Percentiles rank a stretch among this genome's conserved stretches.
These are phyloP conservation scores for Psilocybe cyanescens DNA, from an alignment of 768 basidiomycete genomes.

Conservation along the genomic window DNA sequence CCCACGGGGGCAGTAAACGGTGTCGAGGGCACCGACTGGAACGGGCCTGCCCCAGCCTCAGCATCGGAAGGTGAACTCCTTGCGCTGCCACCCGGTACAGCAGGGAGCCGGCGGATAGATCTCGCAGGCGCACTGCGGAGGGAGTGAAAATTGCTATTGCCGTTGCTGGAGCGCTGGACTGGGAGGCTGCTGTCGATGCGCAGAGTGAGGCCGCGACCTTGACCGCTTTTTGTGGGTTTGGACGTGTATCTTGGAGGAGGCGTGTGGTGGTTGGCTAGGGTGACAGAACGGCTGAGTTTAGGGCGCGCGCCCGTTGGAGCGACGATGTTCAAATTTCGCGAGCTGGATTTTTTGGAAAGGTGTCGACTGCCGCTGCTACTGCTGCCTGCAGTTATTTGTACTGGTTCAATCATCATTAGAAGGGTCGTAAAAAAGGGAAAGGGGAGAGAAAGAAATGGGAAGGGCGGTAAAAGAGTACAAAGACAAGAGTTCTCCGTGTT, in stretches of 20 bases:
- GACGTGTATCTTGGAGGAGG: too few relatives aligned
- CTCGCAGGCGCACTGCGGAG: conserved; percentile 20
- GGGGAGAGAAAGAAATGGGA: neutral
- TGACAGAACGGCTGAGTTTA: conserved; percentile 8
- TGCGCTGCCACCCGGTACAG: conserved; percentile 7
- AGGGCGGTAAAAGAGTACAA: neutral
- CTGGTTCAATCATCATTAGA: conserved; percentile 3
- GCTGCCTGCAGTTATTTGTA: neutral
- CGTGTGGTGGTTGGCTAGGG: neutral
- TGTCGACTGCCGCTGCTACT: neutral
- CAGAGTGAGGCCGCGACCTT: conserved; percentile 15
- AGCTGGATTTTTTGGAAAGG: conserved; percentile 4
- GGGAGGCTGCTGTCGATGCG: conserved; percentile 9
- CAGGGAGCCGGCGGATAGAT: conserved; percentile 14
- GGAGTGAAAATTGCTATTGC: conserved; percentile 2
- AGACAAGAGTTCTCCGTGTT: neutral
- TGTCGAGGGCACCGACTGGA: neutral
- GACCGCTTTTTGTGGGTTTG: too few relatives aligned
- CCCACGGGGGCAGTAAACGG: conserved; percentile 2
- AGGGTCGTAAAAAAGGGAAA: neutral
- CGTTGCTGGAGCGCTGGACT: conserved; percentile 1
- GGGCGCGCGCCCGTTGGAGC: conserved; percentile 15
- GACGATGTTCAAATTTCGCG: conserved; percentile 3
- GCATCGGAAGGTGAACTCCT: neutral
- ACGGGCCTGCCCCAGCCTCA: neutral